Evolutionary conservation across 257 asterid species (phyloP), one percentile per base, ranked within the genome.

Genomic region (Penstemon eatonii): DNA sequence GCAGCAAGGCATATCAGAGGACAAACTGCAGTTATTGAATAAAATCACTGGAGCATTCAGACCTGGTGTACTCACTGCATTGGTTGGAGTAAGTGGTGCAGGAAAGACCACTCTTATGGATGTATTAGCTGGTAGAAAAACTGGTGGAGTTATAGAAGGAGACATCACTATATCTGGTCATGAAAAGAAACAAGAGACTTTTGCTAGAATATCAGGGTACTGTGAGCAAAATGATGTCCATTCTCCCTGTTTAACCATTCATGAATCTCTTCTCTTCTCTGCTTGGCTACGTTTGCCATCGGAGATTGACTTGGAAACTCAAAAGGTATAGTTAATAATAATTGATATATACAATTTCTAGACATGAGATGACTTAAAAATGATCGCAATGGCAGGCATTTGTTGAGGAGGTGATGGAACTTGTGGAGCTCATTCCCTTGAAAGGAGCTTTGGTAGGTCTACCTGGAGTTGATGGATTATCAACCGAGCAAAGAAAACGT

Each of bases 81-180:
- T 90, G 78, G 96, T 92, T 72, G 98, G 98, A 62, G 95, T 87
- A 19, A 92, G 96, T 78, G 98, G 98, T 54, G 98, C 98, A 8
- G 98, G 98, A 37, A 92, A 92, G 81, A 92, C 98, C 65, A 92
- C 98, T 56, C 96, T 92, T 56, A 92, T 92, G 98, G 98, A 92
- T 79, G 98, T 92, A 59, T 83, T 92, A 65, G 93, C 98, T 36
- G 98, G 98, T 52, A 81, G 98, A 82, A 92, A 92, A 76, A 92
- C 97, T 58, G 98, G 98, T 58, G 98, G 98, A 33, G 11, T 76
- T 68, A 86, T 92, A 69, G 93, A 89, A 83, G 98, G 98, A 71
- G 85, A 65, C 82, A 80, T 92, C 56, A 75, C 67, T 65, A 87
- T 92, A 82, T 89, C 97, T 44, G 98, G 98, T 47, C 81, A 85